These are phyloP conservation scores for Saccharomycopsis sp. DNA, from an alignment of 805 yeast genomes.

Conservation along the genomic window DNA sequence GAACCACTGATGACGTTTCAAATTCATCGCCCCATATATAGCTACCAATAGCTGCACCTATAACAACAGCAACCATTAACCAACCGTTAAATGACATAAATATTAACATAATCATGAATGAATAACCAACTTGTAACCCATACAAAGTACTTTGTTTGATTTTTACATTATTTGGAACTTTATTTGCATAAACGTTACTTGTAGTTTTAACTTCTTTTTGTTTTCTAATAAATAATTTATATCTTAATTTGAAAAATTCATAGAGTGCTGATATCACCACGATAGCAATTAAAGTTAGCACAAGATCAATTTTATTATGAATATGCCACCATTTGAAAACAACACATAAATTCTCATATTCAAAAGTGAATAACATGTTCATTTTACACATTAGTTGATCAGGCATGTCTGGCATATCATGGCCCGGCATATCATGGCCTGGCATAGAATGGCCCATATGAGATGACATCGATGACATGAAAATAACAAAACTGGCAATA, in stretches of 20 bases:
- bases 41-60: constrained; percentile 69
- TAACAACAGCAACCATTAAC: constrained; percentile 67
- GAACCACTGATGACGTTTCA: constrained; percentile 1
- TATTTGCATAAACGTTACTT: constrained; percentile 6
- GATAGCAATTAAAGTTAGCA: constrained; percentile 45
- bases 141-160: constrained; percentile 40
- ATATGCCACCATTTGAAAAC: constrained; percentile 80
- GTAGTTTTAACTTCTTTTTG: background rate
- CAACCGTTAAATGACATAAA: constrained; percentile 87
- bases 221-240: constrained; percentile 6
- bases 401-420: constrained; percentile 47
- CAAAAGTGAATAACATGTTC: constrained; percentile 73
- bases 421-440: constrained; percentile 25
- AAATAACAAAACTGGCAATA: too few relatives aligned
- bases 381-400: constrained; percentile 26
- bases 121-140: constrained; percentile 61
- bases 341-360: constrained; percentile 64
- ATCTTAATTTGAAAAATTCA: constrained; percentile 42
- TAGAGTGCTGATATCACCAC: constrained; percentile 47
- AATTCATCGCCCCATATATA: constrained; percentile 43
- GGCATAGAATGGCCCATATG: constrained; percentile 3
- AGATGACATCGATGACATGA: constrained; percentile 9
- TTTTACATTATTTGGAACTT: constrained; percentile 1
- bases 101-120: constrained; percentile 68
- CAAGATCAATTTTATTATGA: constrained; percentile 40